Percentiles rank a stretch among this genome's conserved stretches.
phyloP scores from a whole-genome alignment of 352 stramenopile species.

The Saprolegnia parasitica region DNA sequence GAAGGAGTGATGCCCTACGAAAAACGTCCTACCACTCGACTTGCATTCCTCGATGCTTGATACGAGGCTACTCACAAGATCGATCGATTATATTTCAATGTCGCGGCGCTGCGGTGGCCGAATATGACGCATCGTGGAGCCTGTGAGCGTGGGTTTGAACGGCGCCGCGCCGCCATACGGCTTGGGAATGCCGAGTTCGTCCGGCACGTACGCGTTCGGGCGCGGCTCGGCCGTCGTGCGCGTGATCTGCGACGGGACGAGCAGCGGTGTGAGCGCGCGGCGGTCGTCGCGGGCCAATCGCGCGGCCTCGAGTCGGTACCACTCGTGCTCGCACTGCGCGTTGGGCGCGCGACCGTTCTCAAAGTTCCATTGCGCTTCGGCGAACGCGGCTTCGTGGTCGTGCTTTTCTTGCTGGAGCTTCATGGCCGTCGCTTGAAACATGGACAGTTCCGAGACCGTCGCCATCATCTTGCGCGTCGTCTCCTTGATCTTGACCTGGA shows the following conservation, averaged over 20 bases:
- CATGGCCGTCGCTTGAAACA: conserved; percentile 93
- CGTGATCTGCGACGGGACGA: conserved; percentile 54
- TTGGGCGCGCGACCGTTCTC: conserved; percentile 69
- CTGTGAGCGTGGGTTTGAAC: conserved; percentile 87
- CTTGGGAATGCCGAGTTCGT: conserved; percentile 89
- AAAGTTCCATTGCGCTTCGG: conserved; percentile 54
- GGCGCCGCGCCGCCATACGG: conserved; percentile 88
- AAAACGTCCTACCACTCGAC: too few species aligned
- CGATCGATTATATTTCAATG: conserved; percentile 85
- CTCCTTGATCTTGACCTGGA: conserved; percentile 87
- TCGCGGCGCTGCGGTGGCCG: conserved; percentile 75
- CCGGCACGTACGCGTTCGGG: conserved; percentile 92
- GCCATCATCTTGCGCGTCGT: conserved; percentile 93
- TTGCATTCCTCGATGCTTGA: too few species aligned
- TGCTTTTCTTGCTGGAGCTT: conserved; percentile 92
- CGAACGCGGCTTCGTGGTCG: conserved; percentile 54
- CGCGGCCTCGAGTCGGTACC: conserved; percentile 56
- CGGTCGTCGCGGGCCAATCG: conserved; percentile 47
- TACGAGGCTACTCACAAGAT: too few species aligned
- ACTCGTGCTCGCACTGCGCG: conserved; percentile 68
- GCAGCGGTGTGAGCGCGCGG: conserved; percentile 43
- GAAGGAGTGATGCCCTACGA: too few species aligned
- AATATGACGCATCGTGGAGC: conserved; percentile 91
- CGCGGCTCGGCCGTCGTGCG: conserved; percentile 88
- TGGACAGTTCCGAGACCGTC: conserved; percentile 90